Conservation (phyloP, 2,329 filamentous ascomycete genomes). For the Trichophyton schoenleinii region DNA sequence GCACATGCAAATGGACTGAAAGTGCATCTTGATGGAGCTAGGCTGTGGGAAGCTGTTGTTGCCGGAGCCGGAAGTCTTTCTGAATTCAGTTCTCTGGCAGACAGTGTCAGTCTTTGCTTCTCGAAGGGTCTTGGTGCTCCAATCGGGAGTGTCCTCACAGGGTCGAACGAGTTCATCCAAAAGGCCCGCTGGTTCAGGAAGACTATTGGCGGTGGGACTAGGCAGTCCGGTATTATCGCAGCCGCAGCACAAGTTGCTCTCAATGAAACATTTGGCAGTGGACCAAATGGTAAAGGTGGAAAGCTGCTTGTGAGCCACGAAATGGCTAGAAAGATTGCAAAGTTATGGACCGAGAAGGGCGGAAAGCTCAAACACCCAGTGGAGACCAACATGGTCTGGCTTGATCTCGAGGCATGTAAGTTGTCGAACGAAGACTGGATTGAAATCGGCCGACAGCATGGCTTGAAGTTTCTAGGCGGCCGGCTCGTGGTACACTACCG, state of each 20-base stretch:
- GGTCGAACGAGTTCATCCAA: constrained; percentile 45
- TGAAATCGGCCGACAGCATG: constrained; percentile 43
- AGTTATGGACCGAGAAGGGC: constrained; percentile 56
- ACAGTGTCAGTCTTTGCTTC: constrained; percentile 66
- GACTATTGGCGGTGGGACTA: constrained; percentile 63
- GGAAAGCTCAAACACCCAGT: constrained; percentile 57
- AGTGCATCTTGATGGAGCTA: constrained; percentile 66
- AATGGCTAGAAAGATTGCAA: constrained; percentile 49
- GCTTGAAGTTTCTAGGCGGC: constrained; percentile 44
- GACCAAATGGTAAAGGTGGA: constrained; percentile 47
- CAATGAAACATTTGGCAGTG: constrained; percentile 61
- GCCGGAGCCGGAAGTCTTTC: constrained; percentile 54
- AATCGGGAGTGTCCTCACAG: constrained; percentile 62
- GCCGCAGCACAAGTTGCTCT: constrained; percentile 65
- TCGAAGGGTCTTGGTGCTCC: constrained; percentile 74
- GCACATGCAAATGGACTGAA: constrained; percentile 52
- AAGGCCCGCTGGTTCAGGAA: constrained; percentile 67
- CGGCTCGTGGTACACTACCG: constrained; percentile 58
- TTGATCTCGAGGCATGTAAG: constrained; percentile 55
- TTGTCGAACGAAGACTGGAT: constrained; percentile 43
- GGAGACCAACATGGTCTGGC: constrained; percentile 88
- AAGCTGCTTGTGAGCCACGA: constrained; percentile 49
- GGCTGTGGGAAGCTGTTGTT: constrained; percentile 69
- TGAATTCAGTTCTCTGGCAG: constrained; percentile 57
- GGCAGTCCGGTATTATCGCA: constrained; percentile 64